A percentile compares a stretch with the other conserved stretches of the same genome.
These are phyloP conservation scores for Infundibulicybe gibba DNA, from an alignment of 768 basidiomycete genomes.

Conservation along the genomic window DNA sequence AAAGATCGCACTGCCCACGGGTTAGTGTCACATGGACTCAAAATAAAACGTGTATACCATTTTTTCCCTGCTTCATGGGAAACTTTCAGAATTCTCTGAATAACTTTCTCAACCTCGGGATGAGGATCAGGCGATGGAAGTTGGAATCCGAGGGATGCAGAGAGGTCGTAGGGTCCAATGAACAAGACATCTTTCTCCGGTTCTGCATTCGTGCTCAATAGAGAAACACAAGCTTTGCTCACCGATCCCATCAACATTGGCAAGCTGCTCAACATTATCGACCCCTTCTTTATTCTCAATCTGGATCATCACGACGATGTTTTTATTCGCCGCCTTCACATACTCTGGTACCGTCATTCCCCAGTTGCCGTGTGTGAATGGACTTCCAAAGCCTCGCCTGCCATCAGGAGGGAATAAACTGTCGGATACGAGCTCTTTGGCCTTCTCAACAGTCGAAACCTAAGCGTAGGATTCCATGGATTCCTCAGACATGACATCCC, in stretches of 20 bases:
- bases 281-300: conserved; percentile 59
- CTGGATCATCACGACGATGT: conserved; percentile 57
- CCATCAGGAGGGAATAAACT: conserved; percentile 61
- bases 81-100: conserved; percentile 47
- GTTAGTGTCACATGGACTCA: not conserved
- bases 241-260: conserved; percentile 61
- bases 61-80: conserved; percentile 59
- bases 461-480: conserved; percentile 12
- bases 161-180: conserved; percentile 69
- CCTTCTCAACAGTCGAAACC: conserved; percentile 58
- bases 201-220: not conserved
- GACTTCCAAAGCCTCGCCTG: conserved; percentile 61
- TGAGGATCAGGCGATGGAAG: conserved; percentile 63
- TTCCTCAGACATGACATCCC: too few species aligned
- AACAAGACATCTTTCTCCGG: conserved; percentile 25
- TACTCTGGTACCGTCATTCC: conserved; percentile 49
- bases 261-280: conserved; percentile 56
- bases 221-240: conserved; percentile 26
- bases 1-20: conserved; percentile 15
- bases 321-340: conserved; percentile 49
- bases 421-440: conserved; percentile 51
- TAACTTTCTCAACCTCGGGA: conserved; percentile 56
- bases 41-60: conserved; percentile 40
- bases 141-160: conserved; percentile 56
- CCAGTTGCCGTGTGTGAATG: conserved; percentile 60